These are phyloP conservation scores for Monosporascus sp. DNA, from an alignment of 2,329 filamentous ascomycete species.

Conservation along the genomic window DNA sequence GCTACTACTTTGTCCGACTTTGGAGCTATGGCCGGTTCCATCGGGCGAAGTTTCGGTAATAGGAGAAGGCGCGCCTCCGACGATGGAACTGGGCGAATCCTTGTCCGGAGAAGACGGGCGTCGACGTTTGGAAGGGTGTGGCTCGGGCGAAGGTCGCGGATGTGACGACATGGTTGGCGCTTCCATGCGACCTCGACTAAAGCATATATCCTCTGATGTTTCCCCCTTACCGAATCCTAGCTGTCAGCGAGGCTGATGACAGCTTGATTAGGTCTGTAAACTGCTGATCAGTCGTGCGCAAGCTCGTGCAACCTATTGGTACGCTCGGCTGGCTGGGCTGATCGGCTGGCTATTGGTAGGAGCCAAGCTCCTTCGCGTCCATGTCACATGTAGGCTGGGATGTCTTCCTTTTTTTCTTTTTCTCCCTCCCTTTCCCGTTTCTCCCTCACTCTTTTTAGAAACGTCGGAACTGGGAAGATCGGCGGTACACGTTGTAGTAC, in stretches of 20 bases:
- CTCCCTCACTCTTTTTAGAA: background rate
- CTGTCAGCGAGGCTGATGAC: background rate
- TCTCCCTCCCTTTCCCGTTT: background rate
- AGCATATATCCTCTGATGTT: background rate
- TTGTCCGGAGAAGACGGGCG: constrained; percentile 48
- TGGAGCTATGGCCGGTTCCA: constrained; percentile 28
- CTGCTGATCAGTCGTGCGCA: background rate
- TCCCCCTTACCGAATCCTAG: background rate
- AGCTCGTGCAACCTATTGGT: background rate
- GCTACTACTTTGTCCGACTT: constrained; percentile 55
- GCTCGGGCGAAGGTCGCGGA: constrained; percentile 44
- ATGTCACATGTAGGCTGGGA: background rate
- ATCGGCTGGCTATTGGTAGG: background rate
- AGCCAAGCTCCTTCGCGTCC: background rate
- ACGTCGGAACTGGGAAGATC: background rate
- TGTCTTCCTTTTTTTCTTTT: background rate
- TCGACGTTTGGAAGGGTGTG: constrained; percentile 52
- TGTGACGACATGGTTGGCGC: constrained; percentile 36
- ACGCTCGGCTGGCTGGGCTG: background rate
- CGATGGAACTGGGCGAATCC: constrained; percentile 35
- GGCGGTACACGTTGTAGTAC: background rate
- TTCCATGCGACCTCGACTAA: too few species aligned
- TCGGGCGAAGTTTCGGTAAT: constrained; percentile 24
- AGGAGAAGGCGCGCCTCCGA: constrained; percentile 30
- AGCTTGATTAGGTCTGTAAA: background rate